A percentile compares a stretch with the other conserved stretches of the same genome.
phyloP scores from a whole-genome alignment of 441 rosid genomes.

The Kokia cookei region DNA sequence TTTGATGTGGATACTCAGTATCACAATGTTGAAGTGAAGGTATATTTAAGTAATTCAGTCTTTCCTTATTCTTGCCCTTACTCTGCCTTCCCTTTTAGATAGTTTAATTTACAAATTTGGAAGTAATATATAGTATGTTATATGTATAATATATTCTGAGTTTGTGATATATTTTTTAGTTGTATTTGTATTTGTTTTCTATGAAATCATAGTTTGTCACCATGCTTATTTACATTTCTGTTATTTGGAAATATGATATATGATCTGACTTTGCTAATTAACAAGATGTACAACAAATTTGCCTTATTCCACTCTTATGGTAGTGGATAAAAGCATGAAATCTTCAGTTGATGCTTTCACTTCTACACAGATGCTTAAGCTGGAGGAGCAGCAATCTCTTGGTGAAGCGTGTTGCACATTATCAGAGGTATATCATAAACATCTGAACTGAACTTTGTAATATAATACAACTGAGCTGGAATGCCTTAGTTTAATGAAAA shows the following conservation, averaged over 20 bases:
- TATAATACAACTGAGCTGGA: background rate
- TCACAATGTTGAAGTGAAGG: slow-evolving; percentile 70
- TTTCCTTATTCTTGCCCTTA: background rate
- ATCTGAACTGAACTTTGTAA: background rate
- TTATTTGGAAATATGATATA: background rate
- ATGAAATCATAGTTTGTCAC: background rate
- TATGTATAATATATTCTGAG: background rate
- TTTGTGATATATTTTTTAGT: background rate
- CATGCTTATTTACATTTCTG: background rate
- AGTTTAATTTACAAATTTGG: slow-evolving; percentile 1
- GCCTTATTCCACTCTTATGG: slow-evolving; percentile 1
- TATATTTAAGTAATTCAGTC: slow-evolving; percentile 17
- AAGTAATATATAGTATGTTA: background rate
- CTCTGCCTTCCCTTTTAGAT: background rate
- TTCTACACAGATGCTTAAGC: slow-evolving; percentile 65
- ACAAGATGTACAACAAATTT: background rate
- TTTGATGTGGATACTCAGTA: slow-evolving; percentile 84
- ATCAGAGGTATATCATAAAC: slow-evolving; percentile 55
- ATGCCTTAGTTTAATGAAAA: background rate
- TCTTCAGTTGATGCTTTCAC: slow-evolving; percentile 10
- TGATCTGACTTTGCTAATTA: background rate
- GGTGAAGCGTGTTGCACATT: slow-evolving; percentile 79
- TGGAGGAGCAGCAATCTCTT: slow-evolving; percentile 88
- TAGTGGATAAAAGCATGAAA: slow-evolving; percentile 8
- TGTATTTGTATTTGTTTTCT: background rate